These are phyloP conservation scores for Coffea eugenioides DNA, from an alignment of 257 asterid genomes.

Conservation along the genomic window DNA sequence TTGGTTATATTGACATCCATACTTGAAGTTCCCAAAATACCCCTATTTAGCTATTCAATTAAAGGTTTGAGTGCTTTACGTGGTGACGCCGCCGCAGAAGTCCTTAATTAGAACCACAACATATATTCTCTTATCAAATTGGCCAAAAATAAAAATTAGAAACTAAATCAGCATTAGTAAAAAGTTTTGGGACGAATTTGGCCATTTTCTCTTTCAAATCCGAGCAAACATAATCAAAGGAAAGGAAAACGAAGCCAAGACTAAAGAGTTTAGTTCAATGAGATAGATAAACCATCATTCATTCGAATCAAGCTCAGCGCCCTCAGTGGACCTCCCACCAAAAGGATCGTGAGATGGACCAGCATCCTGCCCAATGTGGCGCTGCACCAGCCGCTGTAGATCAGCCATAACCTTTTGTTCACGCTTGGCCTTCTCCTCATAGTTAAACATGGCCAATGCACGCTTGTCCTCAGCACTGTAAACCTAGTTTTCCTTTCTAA, in stretches of 20 bases:
- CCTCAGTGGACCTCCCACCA: slow-evolving; percentile 25
- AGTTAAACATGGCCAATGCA: slow-evolving; percentile 96
- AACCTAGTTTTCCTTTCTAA: slow-evolving; percentile 95
- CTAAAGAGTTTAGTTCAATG: not conserved
- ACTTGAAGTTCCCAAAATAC: too few relatives aligned
- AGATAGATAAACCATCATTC: not conserved
- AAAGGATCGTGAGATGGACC: slow-evolving; percentile 92
- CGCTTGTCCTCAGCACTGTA: slow-evolving; percentile 98
- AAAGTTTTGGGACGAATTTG: too few relatives aligned
- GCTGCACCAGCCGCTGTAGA: slow-evolving; percentile 90
- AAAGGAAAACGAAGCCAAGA: not conserved
- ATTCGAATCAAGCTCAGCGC: slow-evolving; percentile 49
- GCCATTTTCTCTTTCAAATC: too few relatives aligned
- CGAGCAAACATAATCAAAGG: too few relatives aligned
- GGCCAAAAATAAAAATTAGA: too few relatives aligned
- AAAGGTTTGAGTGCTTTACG: too few relatives aligned
- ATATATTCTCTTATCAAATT: too few relatives aligned
- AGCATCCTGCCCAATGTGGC: slow-evolving; percentile 85
- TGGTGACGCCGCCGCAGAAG: too few relatives aligned
- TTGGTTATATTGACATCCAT: too few relatives aligned
- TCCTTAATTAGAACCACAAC: too few relatives aligned
- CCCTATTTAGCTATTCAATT: too few relatives aligned
- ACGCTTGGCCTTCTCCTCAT: slow-evolving; percentile 96
- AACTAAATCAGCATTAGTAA: too few relatives aligned
- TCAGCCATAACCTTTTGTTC: slow-evolving; percentile 99